Percentiles rank a stretch among this genome's conserved stretches.
Conservation (phyloP, 805 yeast genomes). For the Nakazawaea wyomingensis region DNA sequence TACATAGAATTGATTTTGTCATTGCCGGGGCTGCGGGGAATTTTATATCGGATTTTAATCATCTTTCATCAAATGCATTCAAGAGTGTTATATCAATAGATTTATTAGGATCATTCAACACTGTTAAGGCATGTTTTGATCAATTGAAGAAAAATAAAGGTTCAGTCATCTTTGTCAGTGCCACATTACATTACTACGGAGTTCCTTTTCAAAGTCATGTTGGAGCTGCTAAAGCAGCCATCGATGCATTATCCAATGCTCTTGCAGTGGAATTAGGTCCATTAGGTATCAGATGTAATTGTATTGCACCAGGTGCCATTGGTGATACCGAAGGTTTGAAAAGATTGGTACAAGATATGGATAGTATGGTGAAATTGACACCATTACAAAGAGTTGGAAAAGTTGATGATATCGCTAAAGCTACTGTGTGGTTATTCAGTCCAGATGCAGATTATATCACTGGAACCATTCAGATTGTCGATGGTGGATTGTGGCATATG, state of each 20-base stretch:
- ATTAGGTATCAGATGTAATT: slow-evolving; percentile 74
- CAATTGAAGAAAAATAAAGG: slow-evolving; percentile 67
- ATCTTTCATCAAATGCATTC: slow-evolving; percentile 80
- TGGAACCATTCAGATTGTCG: slow-evolving; percentile 80
- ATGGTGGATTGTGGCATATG: slow-evolving; percentile 88
- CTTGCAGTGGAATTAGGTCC: slow-evolving; percentile 92
- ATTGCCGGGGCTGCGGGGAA: slow-evolving; percentile 98
- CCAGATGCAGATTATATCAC: slow-evolving; percentile 75
- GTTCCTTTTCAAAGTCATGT: slow-evolving; percentile 87
- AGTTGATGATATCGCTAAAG: slow-evolving; percentile 77
- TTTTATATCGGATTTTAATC: slow-evolving; percentile 74
- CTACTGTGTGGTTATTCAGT: slow-evolving; percentile 79
- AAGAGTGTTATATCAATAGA: slow-evolving; percentile 85
- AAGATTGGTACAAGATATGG: slow-evolving; percentile 38
- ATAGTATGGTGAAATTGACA: slow-evolving; percentile 35
- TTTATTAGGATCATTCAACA: slow-evolving; percentile 82
- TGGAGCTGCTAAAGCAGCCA: slow-evolving; percentile 93
- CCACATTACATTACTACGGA: slow-evolving; percentile 87
- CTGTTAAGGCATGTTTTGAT: slow-evolving; percentile 75
- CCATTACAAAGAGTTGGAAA: slow-evolving; percentile 69
- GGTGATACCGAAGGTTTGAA: slow-evolving; percentile 82
- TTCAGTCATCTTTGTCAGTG: slow-evolving; percentile 69
- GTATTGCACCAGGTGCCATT: slow-evolving; percentile 90
- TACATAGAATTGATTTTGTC: slow-evolving; percentile 81
- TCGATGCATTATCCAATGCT: slow-evolving; percentile 80